Conservation (phyloP, 192 early-diverging fungal genomes). For the Coemansia sp. region DNA sequence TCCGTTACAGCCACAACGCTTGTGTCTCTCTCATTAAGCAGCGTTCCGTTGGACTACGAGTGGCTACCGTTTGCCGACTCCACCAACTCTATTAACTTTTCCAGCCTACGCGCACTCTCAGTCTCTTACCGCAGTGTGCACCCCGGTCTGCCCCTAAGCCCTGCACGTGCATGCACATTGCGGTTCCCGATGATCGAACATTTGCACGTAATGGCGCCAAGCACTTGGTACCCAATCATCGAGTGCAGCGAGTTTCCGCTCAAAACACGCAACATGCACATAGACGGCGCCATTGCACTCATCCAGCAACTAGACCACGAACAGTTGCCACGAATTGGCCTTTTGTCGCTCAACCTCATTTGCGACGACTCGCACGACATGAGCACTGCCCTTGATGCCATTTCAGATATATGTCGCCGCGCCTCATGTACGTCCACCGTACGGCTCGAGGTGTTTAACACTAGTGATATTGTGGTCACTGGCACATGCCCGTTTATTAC, state of each 20-base stretch:
- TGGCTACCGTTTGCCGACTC: conserved; percentile 4
- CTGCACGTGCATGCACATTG: neutral
- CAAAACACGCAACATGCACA: neutral
- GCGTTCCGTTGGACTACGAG: conserved; percentile 1
- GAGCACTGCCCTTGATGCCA: neutral
- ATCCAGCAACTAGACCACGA: neutral
- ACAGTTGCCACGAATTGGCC: neutral
- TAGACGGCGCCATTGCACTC: neutral
- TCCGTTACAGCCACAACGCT: neutral
- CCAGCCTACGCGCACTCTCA: neutral
- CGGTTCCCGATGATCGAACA: neutral
- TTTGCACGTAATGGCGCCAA: neutral
- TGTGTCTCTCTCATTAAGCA: neutral
- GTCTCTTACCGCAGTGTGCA: neutral
- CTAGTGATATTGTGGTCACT: neutral
- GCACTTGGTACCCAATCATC: neutral
- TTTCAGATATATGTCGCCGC: neutral
- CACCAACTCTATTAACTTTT: neutral
- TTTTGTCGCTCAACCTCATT: conserved; percentile 2
- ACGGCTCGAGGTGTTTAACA: neutral
- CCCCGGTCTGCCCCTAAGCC: neutral
- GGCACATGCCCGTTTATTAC: neutral
- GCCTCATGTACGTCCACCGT: neutral
- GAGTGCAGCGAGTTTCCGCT: neutral
- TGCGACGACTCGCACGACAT: neutral